A percentile compares a stretch with the other conserved stretches of the same genome.
phyloP scores from a whole-genome alignment of 768 basidiomycete genomes.

The Termitomyces titanicus region DNA sequence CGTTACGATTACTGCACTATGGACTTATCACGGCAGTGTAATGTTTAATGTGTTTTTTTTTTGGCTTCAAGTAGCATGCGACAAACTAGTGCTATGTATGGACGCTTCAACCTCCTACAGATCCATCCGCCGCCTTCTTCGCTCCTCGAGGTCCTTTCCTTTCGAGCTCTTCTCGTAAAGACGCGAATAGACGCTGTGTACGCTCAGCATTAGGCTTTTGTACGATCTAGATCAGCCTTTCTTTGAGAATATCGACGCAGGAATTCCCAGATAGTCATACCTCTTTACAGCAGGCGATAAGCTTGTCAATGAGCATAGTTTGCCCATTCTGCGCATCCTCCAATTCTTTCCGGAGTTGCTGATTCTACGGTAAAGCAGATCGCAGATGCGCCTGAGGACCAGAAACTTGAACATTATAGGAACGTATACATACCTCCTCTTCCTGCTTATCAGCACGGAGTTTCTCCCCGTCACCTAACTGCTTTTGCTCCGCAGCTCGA shows the following conservation, averaged over 20 bases:
- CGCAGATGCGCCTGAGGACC: constrained; percentile 7
- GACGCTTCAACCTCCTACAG: constrained; percentile 38
- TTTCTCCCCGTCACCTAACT: constrained; percentile 76
- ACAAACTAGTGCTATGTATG: background rate
- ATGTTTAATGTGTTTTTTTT: constrained; percentile 11
- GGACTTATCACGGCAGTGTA: constrained; percentile 14
- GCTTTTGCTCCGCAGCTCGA: constrained; percentile 83
- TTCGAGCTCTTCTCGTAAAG: constrained; percentile 81
- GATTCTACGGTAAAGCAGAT: constrained; percentile 39
- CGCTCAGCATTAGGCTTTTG: constrained; percentile 79
- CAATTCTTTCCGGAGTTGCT: constrained; percentile 68
- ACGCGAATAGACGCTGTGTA: constrained; percentile 76
- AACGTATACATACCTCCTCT: constrained; percentile 58
- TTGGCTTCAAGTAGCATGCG: background rate
- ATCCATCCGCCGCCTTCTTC: constrained; percentile 41
- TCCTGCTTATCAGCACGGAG: constrained; percentile 61
- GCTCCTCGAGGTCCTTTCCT: constrained; percentile 51
- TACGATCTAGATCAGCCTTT: constrained; percentile 25
- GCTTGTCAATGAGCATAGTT: constrained; percentile 76
- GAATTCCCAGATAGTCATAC: constrained; percentile 35
- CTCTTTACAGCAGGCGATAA: constrained; percentile 86
- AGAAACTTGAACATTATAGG: constrained; percentile 9
- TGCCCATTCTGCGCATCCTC: constrained; percentile 80
- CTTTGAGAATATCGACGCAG: constrained; percentile 10
- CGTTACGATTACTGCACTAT: constrained; percentile 4